These are phyloP conservation scores for Physcia stellaris DNA, from an alignment of 495 filamentous ascomycete species.

Conservation along the genomic window DNA sequence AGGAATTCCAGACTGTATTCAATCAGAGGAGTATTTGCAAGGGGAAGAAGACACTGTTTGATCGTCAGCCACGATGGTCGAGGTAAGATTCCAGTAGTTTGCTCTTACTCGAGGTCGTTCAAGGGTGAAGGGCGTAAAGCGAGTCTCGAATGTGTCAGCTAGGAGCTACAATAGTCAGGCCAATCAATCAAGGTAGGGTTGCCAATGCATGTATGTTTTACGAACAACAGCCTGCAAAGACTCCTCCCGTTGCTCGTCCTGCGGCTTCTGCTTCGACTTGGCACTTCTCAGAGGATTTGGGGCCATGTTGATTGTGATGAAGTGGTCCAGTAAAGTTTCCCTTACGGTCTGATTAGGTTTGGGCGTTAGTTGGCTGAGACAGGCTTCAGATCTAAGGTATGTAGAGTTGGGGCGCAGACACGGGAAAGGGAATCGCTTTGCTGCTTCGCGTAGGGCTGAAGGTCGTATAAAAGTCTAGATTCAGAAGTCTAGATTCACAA, in stretches of 20 bases:
- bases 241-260: constrained; percentile 61
- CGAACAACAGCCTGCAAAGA: constrained; percentile 80
- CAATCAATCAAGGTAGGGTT: too few relatives aligned
- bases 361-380: too few relatives aligned
- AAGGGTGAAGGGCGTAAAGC: constrained; percentile 79
- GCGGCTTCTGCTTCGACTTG: constrained; percentile 48
- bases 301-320: too few relatives aligned
- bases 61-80: not conserved
- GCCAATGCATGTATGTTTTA: too few relatives aligned
- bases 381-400: too few relatives aligned
- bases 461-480: too few relatives aligned
- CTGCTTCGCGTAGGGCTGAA: too few relatives aligned
- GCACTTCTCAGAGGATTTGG: constrained; percentile 36
- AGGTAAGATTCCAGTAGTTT: constrained; percentile 13
- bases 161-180: constrained; percentile 56
- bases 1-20: constrained; percentile 97
- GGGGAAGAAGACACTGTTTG: constrained; percentile 69
- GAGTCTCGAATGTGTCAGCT: constrained; percentile 84
- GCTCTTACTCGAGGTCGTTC: constrained; percentile 67
- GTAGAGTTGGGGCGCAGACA: too few relatives aligned
- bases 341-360: too few relatives aligned
- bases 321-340: too few relatives aligned
- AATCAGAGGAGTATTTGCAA: constrained; percentile 88
- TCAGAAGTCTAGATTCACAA: too few relatives aligned
- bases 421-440: too few relatives aligned